These are phyloP conservation scores for Phaeosphaeria sp. DNA, from an alignment of 2,329 filamentous ascomycete species.

Conservation along the genomic window DNA sequence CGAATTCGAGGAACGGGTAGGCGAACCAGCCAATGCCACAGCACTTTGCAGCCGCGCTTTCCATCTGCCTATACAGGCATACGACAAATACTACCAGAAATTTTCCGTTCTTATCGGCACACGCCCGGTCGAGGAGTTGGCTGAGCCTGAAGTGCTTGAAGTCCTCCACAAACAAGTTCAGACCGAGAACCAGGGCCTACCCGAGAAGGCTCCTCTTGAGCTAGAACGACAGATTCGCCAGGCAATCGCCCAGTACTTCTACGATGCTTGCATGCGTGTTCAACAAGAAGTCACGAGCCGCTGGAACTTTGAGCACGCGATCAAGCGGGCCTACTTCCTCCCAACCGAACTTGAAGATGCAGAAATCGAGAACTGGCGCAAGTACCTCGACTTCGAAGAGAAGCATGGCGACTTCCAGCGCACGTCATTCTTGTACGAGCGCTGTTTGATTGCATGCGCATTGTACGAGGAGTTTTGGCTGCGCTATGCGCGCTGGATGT, in stretches of 20 bases:
- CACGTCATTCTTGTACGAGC: conserved; percentile 86
- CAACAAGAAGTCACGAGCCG: conserved; percentile 89
- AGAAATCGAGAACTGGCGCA: conserved; percentile 89
- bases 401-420: conserved; percentile 77
- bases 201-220: conserved; percentile 73
- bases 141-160: conserved; percentile 69
- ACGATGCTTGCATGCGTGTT: conserved; percentile 79
- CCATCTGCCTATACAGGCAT: conserved; percentile 93
- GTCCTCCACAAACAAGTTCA: conserved; percentile 76
- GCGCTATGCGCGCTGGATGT: conserved; percentile 95
- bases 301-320: conserved; percentile 93
- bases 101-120: conserved; percentile 77
- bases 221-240: conserved; percentile 81
- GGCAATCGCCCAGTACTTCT: conserved; percentile 80
- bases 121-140: conserved; percentile 75
- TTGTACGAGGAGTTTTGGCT: conserved; percentile 99
- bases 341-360: conserved; percentile 88
- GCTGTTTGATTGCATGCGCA: conserved; percentile 89
- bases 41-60: conserved; percentile 82
- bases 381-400: conserved; percentile 97
- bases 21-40: conserved; percentile 68
- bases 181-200: conserved; percentile 61
- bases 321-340: conserved; percentile 96
- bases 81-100: conserved; percentile 91
- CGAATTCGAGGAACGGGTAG: conserved; percentile 89